phyloP scores from a whole-genome alignment of 1,284 basidiomycete genomes.

The Phellinidium pouzarii region DNA sequence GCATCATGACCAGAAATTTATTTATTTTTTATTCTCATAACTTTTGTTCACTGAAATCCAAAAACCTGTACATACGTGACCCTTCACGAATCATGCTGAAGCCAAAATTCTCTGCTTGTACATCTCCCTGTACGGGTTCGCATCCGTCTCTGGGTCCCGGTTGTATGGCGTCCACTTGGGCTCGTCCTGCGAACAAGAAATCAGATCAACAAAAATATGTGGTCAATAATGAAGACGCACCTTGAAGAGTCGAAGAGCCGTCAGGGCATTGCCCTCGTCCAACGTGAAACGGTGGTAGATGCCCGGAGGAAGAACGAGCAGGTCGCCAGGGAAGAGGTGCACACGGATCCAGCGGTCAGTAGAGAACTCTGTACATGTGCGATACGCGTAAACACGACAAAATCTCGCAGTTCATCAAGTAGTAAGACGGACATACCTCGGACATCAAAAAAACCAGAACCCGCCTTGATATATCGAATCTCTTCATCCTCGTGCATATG shows the following conservation, averaged over 20 bases:
- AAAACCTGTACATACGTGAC: neutral
- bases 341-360: conserved; percentile 72
- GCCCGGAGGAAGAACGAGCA: conserved; percentile 68
- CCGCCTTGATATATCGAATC: conserved; percentile 77
- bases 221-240: conserved; percentile 29
- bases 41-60: neutral
- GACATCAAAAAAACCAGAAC: conserved; percentile 82
- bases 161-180: conserved; percentile 82
- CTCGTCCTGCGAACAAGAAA: conserved; percentile 52
- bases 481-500: conserved; percentile 91
- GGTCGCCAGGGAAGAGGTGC: conserved; percentile 60
- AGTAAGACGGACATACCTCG: conserved; percentile 42
- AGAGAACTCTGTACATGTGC: conserved; percentile 35
- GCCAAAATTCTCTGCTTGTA: conserved; percentile 46
- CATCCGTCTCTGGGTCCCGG: conserved; percentile 54
- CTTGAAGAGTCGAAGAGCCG: conserved; percentile 75
- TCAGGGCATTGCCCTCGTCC: conserved; percentile 60
- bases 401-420: no score
- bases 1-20: no score
- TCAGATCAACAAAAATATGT: neutral
- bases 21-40: no score
- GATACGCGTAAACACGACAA: neutral
- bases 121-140: conserved; percentile 51
- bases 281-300: conserved; percentile 87
- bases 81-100: neutral